Base-by-base conservation (phyloP, 2,329 filamentous ascomycete genomes). In the Parafenestella ontariensis region DNA sequence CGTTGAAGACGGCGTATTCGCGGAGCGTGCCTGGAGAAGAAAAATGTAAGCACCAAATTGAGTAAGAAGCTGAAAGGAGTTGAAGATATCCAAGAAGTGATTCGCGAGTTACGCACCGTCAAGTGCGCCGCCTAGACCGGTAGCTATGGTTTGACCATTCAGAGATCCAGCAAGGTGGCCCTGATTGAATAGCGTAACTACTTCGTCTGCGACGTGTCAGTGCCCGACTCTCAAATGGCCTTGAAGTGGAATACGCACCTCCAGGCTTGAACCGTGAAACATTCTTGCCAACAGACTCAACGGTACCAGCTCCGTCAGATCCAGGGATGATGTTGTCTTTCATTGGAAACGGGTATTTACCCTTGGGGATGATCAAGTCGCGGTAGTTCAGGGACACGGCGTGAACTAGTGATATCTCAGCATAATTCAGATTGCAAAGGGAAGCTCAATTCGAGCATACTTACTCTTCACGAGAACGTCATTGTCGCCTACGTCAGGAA, bases 381-480 rank as follows among this genome's bases (percentile, higher is more conserved):
- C 80, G 78, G 68, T 79, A 82, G 67, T 82, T 82, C 47, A 82
- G 74, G 11, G 79, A 81, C 2, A 76, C 76, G 40, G 73, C 79
- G 50, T 81, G 75, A 65, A 82, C 79, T 82, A 46, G 26, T 4
- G 1, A 3, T n/a, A 18, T 20, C 37, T 68, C 48, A 63, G 54
- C 29, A 42, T 49, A 26, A 6, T 5, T 24, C 41, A 6, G 11
- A 8, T n/a, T 15, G 23, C 15, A 42, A 11, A 5, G 15, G 11
- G 5, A 9, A 10, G 9, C 11, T 7, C 20, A 21, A 15, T 4
- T 28, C 26, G 9, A 1, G 17, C 23, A 11, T 45, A 48, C 72
- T 48, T 68, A 80, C 79, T 80, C 74, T 88, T 89, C 63, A 93
- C 86, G 29, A 93, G 81, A 5, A 92, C 88, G 23, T 93, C 86